A percentile compares a stretch with the other conserved stretches of the same genome.
These are phyloP conservation scores for Fragaria ananassa DNA, from an alignment of 306 rosid genomes.

Conservation along the genomic window DNA sequence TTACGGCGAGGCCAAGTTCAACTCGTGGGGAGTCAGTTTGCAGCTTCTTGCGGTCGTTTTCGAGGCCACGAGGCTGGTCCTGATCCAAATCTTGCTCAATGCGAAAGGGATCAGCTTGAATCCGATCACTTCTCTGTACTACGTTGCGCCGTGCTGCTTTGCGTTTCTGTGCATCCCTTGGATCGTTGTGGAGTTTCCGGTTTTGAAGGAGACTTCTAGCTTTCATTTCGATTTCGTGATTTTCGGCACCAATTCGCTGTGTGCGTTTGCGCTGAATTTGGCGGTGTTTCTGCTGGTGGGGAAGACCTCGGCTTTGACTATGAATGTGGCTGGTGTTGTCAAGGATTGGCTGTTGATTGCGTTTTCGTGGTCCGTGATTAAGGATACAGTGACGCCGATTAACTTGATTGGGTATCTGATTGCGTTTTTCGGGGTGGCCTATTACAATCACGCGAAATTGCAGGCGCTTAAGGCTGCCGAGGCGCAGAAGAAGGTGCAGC, in stretches of 20 bases:
- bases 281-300: constrained; percentile 91
- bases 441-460: constrained; percentile 87
- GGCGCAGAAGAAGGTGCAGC: constrained; percentile 84
- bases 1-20: constrained; percentile 81
- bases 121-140: constrained; percentile 91
- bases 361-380: constrained; percentile 96
- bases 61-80: constrained; percentile 82
- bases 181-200: constrained; percentile 73
- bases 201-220: constrained; percentile 70
- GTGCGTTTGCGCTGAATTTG: constrained; percentile 85
- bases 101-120: constrained; percentile 80
- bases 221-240: constrained; percentile 58
- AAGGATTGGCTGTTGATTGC: constrained; percentile 96
- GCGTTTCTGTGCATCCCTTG: constrained; percentile 73
- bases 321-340: constrained; percentile 98
- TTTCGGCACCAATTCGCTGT: constrained; percentile 73
- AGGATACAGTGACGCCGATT: constrained; percentile 79
- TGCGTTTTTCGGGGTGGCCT: constrained; percentile 72
- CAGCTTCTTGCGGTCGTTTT: constrained; percentile 86
- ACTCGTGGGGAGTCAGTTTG: constrained; percentile 60
- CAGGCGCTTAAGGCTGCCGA: constrained; percentile 86
- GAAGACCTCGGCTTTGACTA: constrained; percentile 92
- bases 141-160: constrained; percentile 91
- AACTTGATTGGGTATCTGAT: constrained; percentile 81
- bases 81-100: constrained; percentile 78